phyloP scores from a whole-genome alignment of 2,329 filamentous ascomycete species.

The Periconia sp. region DNA sequence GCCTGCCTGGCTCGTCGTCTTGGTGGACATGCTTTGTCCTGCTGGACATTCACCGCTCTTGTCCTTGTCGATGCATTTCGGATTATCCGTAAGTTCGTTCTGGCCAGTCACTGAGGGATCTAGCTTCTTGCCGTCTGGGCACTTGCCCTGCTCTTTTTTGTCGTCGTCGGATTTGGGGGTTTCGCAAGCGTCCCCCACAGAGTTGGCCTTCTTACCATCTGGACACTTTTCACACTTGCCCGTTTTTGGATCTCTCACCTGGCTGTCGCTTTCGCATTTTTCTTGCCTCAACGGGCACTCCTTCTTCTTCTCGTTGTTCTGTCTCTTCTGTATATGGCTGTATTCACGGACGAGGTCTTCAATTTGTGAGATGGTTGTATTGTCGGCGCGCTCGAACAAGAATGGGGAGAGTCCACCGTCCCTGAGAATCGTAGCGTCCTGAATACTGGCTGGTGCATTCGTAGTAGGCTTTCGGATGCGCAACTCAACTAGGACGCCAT shows the following conservation, averaged over 20 bases:
- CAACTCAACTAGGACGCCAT: slow-evolving; percentile 3
- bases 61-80: slow-evolving; percentile 1
- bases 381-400: not conserved
- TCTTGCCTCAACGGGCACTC: not conserved
- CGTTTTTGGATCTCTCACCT: not conserved
- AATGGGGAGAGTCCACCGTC: slow-evolving; percentile 1
- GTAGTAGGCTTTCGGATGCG: not conserved
- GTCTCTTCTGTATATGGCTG: not conserved
- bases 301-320: not conserved
- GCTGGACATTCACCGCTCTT: not conserved
- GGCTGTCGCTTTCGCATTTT: not conserved
- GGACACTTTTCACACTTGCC: slow-evolving; percentile 1
- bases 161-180: not conserved
- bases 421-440: not conserved
- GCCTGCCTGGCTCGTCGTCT: not conserved
- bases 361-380: not conserved
- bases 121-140: slow-evolving; percentile 1
- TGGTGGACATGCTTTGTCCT: slow-evolving; percentile 1
- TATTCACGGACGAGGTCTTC: not conserved
- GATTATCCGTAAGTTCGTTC: slow-evolving; percentile 2
- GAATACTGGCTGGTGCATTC: not conserved
- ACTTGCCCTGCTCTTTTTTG: slow-evolving; percentile 4
- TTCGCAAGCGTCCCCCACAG: not conserved
- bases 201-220: not conserved
- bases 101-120: not conserved